Evolutionary conservation across 140 eudicot species (phyloP).

Genomic region (Anethum foeniculum): DNA sequence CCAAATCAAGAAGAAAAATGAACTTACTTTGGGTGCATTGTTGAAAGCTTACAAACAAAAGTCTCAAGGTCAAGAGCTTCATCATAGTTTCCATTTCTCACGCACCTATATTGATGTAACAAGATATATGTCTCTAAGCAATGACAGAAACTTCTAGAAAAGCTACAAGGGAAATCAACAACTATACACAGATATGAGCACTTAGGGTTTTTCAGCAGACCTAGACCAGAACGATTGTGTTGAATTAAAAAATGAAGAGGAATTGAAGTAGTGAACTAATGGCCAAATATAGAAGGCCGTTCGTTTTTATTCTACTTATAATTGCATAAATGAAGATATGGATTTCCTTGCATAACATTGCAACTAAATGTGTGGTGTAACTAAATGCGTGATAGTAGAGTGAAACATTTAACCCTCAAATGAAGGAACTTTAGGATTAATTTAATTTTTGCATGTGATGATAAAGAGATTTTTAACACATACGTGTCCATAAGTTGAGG

Average conservation of each 20-base stretch:
- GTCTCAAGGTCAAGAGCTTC: conserved; percentile 98
- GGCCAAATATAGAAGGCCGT: neutral
- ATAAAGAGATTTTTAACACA: conserved; percentile 26
- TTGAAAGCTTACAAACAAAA: conserved; percentile 72
- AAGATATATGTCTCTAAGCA: neutral
- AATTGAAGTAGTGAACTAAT: neutral
- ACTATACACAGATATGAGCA: neutral
- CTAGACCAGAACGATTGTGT: neutral
- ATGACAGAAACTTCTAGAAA: neutral
- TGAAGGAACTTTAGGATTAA: neutral
- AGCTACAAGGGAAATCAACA: neutral
- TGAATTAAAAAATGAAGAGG: neutral
- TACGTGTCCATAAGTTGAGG: conserved; percentile 99
- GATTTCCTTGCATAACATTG: neutral
- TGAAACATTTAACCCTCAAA: neutral
- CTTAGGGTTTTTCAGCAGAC: neutral
- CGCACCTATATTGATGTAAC: conserved; percentile 49
- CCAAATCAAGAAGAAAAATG: conserved; percentile 4
- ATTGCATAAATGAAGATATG: neutral
- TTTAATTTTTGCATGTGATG: conserved; percentile 7
- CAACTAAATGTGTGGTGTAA: neutral
- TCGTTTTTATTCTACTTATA: neutral
- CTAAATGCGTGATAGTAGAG: neutral
- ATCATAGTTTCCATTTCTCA: conserved; percentile 94
- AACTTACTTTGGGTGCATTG: conserved; percentile 96